Base-by-base conservation (phyloP, 139 green algal species). In the Yamagishiella unicocca region DNA sequence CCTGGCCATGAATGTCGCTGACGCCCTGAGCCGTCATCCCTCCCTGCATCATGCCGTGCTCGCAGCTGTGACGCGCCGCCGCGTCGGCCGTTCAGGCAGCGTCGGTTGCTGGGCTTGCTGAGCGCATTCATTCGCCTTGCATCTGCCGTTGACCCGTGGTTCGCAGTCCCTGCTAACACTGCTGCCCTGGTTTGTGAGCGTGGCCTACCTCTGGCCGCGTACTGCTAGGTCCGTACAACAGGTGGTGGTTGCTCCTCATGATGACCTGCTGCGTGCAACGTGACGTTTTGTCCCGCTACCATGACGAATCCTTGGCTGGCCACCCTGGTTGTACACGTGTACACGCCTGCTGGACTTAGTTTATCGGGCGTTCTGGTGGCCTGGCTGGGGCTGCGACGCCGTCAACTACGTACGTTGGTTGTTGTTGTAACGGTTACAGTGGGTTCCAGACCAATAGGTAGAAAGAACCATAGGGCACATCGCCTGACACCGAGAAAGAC, bases 311-410 rank as follows among this genome's bases (percentile, higher is more conserved):
- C 24, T 40, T 46, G 1, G 45, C 74, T n/a, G 75, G 85, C 1
- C 85, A 89, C 66, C 22, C 19, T 22, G 85, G 85, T 29, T 14
- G 37, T 1, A 24, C 4, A 1, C 61, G 61, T 14, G 37, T 1
- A 24, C 4, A 1, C 61, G 61, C 2, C 66, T 64, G 0, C 2
- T 45, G 22, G 38, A 90, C 6, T 22, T 66, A 0, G 31, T 93
- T 0, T 0, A 4, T 9, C 31, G 73, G 0, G 27, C n/a, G 0
- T 93, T 89, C 54, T 92, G 58, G n/a, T 94, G 85, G 88, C 64
- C 74, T 6, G 50, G 46, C 0, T 21, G 89, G 33, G 1, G 2
- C 1, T 2, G 4, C 4, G 79, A 90, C 64, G 87, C 90, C 0
- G 6, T 55, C 0, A 10, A 62, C 2, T 91, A 88, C 35, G 68